Base-by-base conservation (phyloP, 441 rosid genomes). In the Isatis lusitanica region DNA sequence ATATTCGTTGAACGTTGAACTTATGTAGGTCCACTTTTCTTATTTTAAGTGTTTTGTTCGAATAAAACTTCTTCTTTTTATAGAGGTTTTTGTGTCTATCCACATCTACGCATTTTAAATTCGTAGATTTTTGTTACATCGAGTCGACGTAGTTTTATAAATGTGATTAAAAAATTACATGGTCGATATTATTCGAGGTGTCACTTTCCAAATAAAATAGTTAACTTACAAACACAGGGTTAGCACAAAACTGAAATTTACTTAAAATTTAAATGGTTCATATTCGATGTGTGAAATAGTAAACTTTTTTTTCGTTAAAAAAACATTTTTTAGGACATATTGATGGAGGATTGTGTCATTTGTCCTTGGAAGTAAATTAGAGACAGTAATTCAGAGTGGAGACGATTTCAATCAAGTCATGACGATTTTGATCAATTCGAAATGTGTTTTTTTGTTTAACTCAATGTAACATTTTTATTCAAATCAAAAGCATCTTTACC, bases 1-100 rank as follows among this genome's bases (percentile, higher is more conserved):
- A 70, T 65, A 70, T 63, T 56, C 68, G 76, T 58, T 57, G 79
- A 76, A 76, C 71, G 66, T 63, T 64, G 67, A 76, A 69, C 36
- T 47, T 39, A 12, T 18, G 26, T 64, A 16, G 63, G 62, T 21
- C 72, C 39, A 40, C 42, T 48, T 70, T 38, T 7, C 52, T 57
- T 70, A n/a, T 9, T 18, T 68, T 13, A 46, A 46, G 53, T 76
- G 30, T 75, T 62, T 69, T 28, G 59, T 16, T 42, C 13, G 28
- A 33, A 61, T 68, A 9, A 40, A 33, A 11, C 52, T 56, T 4
- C n/a, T 11, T 11, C 1, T 21, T 5, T 21, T 5, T 21, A n/a
- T 43, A 1, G 0, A 17, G 13, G 33, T 11, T 21, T 50, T 69
- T 53, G 64, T 62, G 68, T 46, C 35, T 68, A 68, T 67, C 73